Conservation (phyloP, 495 filamentous ascomycete species). For the Durotheca rogersii region DNA sequence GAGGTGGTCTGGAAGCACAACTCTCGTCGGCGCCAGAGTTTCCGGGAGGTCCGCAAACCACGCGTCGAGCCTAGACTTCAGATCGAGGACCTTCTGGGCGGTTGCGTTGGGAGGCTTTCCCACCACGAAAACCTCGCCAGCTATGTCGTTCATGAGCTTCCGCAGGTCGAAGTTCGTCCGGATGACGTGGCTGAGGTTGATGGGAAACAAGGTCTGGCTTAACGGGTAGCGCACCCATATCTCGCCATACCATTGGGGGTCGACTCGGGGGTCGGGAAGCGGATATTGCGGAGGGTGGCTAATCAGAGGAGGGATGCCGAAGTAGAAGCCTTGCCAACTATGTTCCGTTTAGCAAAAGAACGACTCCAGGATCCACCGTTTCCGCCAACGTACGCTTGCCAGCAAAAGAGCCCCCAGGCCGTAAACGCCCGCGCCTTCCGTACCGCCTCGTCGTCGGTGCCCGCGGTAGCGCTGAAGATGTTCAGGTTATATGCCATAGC, state of each 20-base stretch:
- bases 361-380: no score
- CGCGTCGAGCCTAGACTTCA: slow-evolving; percentile 30
- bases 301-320: slow-evolving; percentile 29
- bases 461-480: slow-evolving; percentile 27
- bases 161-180: slow-evolving; percentile 41
- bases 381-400: slow-evolving; percentile 40
- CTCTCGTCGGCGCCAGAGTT: slow-evolving; percentile 34
- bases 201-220: slow-evolving; percentile 24
- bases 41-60: slow-evolving; percentile 40
- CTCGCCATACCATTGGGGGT: slow-evolving; percentile 42
- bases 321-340: slow-evolving; percentile 37
- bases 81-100: slow-evolving; percentile 26
- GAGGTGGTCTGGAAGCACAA: slow-evolving; percentile 41
- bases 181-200: slow-evolving; percentile 29
- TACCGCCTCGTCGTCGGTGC: slow-evolving; percentile 18
- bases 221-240: slow-evolving; percentile 40
- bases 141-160: slow-evolving; percentile 36
- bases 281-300: slow-evolving; percentile 28
- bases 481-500: slow-evolving; percentile 39
- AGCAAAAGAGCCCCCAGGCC: slow-evolving; percentile 40
- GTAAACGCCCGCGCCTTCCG: slow-evolving; percentile 36
- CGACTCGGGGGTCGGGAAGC: slow-evolving; percentile 34
- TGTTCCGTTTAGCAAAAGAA: slow-evolving; percentile 1
- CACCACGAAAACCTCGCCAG: slow-evolving; percentile 17
- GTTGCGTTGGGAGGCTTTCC: slow-evolving; percentile 14